Evolutionary conservation across 2,329 filamentous ascomycete species (phyloP).

Genomic region (Sclerotinia borealis): DNA sequence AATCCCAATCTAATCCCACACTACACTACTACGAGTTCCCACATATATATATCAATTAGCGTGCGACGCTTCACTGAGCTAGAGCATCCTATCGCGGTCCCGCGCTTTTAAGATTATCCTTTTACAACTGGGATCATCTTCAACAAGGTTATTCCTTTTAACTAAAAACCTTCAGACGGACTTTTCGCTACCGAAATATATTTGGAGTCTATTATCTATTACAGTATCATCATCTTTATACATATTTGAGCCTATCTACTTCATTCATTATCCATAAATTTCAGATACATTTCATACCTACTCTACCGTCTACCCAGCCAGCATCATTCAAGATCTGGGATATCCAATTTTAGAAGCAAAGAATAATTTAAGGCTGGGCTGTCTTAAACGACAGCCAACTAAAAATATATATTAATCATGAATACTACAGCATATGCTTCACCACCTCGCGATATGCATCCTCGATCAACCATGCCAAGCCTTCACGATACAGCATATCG

Average conservation of each 20-base stretch:
- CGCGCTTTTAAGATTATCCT: not conserved
- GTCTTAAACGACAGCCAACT: not conserved
- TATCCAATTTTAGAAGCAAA: not conserved
- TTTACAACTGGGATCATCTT: conserved; percentile 2
- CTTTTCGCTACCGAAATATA: conserved; percentile 7
- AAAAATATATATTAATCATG: not conserved
- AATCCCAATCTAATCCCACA: not conserved
- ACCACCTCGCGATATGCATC: conserved; percentile 19
- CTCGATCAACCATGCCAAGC: conserved; percentile 15
- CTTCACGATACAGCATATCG: conserved; percentile 18
- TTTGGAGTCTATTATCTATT: conserved; percentile 5
- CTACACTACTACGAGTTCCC: not conserved
- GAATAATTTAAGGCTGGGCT: not conserved
- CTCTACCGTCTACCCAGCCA: not conserved
- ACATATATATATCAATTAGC: not conserved
- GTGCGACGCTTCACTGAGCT: conserved; percentile 3
- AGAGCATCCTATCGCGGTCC: not conserved
- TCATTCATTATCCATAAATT: not conserved
- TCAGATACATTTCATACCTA: not conserved
- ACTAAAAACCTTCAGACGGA: conserved; percentile 3
- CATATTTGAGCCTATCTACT: not conserved
- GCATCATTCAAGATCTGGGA: not conserved
- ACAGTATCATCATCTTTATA: not conserved
- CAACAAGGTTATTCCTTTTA: conserved; percentile 10
- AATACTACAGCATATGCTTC: conserved; percentile 27